A percentile compares a stretch with the other conserved stretches of the same genome.
Evolutionary conservation across 1,284 basidiomycete species (phyloP).

Genomic region (Takashimella tepidaria): DNA sequence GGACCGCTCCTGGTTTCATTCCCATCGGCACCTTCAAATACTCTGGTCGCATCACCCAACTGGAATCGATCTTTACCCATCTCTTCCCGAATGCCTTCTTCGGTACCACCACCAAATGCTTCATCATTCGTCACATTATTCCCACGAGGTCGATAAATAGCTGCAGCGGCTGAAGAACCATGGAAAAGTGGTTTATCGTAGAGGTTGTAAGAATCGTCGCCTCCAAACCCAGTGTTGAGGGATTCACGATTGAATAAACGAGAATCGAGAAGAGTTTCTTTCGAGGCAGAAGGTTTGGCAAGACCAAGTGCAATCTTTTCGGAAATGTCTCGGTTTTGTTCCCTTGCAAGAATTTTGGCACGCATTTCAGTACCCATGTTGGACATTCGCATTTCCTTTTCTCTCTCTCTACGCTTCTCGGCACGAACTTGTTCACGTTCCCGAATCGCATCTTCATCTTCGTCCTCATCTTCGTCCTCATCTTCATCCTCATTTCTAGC

Average conservation of each 20-base stretch:
- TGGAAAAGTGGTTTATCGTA: slow-evolving; percentile 96
- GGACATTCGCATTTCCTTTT: slow-evolving; percentile 96
- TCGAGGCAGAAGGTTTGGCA: slow-evolving; percentile 90
- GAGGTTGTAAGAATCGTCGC: slow-evolving; percentile 87
- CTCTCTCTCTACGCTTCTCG: slow-evolving; percentile 88
- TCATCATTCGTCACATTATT: slow-evolving; percentile 74
- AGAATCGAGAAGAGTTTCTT: slow-evolving; percentile 95
- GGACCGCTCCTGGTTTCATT: slow-evolving; percentile 77
- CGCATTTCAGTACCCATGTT: slow-evolving; percentile 98
- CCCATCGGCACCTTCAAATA: slow-evolving; percentile 68
- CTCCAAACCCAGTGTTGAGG: slow-evolving; percentile 72
- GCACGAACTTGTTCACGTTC: slow-evolving; percentile 84
- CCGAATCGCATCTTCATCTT: slow-evolving; percentile 78
- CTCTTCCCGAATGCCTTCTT: slow-evolving; percentile 84
- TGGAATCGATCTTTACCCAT: slow-evolving; percentile 91
- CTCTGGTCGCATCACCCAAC: slow-evolving; percentile 71
- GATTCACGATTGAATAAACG: slow-evolving; percentile 96
- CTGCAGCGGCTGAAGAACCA: slow-evolving; percentile 90
- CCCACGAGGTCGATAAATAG: slow-evolving; percentile 92
- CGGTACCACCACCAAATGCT: slow-evolving; percentile 86
- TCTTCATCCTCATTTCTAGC: slow-evolving; percentile 51
- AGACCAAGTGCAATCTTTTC: slow-evolving; percentile 98
- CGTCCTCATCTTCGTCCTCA: slow-evolving; percentile 53
- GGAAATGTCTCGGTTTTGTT: slow-evolving; percentile 97
- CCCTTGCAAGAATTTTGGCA: slow-evolving; percentile 84